Conservation (phyloP, 164 flowering plant genomes). For the Echeveria elegans region DNA sequence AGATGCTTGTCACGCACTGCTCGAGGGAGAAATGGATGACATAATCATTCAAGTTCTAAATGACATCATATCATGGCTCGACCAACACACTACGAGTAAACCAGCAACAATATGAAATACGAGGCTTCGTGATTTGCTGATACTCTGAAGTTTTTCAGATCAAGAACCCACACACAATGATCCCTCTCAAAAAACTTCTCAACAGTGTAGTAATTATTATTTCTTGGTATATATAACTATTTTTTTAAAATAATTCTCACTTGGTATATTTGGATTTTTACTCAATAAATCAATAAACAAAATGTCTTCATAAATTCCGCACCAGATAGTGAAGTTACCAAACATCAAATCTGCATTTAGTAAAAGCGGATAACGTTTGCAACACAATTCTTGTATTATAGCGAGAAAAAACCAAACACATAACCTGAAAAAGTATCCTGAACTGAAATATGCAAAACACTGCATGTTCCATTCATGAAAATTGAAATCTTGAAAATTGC, state of each 20-base stretch:
- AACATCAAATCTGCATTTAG: too few species aligned
- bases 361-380: too few species aligned
- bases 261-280: too few species aligned
- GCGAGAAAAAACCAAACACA: too few species aligned
- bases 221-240: neutral
- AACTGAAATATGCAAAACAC: too few species aligned
- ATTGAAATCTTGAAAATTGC: too few species aligned
- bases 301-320: too few species aligned
- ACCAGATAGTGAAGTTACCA: too few species aligned
- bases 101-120: neutral
- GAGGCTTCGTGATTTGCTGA: neutral
- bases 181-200: neutral
- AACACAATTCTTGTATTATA: too few species aligned
- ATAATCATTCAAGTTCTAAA: conserved; percentile 40
- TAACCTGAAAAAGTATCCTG: too few species aligned
- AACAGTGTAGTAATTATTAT: neutral
- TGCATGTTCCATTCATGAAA: too few species aligned
- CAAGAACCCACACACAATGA: neutral
- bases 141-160: neutral
- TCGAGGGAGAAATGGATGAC: conserved; percentile 94
- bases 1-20: conserved; percentile 68
- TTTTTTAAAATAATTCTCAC: neutral
- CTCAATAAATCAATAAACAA: too few species aligned
- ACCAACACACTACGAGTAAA: conserved; percentile 27
- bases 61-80: conserved; percentile 83